phyloP scores from a whole-genome alignment of 176 grass and related monocot genomes.

The Triticum timopheevii region DNA sequence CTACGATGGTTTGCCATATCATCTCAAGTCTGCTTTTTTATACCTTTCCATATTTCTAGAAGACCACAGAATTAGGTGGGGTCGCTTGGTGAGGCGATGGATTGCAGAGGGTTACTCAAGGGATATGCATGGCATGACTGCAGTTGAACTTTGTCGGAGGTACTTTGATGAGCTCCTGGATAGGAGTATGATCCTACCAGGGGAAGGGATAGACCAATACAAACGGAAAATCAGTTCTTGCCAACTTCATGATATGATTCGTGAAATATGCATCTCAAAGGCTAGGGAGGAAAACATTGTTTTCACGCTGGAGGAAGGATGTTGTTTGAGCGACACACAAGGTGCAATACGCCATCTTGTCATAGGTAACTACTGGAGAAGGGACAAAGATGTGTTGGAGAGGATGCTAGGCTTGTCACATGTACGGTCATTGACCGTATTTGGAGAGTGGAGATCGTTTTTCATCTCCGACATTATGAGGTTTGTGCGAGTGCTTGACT shows the following conservation, averaged over 20 bases:
- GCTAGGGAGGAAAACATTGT: slow-evolving; percentile 30
- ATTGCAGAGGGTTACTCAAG: slow-evolving; percentile 32
- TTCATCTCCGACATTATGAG: too few species aligned
- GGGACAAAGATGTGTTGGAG: too few species aligned
- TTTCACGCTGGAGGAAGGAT: neutral
- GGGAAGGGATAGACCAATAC: neutral
- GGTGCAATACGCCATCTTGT: too few species aligned
- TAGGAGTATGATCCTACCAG: slow-evolving; percentile 25
- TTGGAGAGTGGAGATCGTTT: too few species aligned
- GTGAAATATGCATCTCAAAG: slow-evolving; percentile 29
- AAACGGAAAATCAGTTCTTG: neutral
- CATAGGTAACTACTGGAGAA: too few species aligned
- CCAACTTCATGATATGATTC: slow-evolving; percentile 39
- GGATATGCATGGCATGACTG: neutral
- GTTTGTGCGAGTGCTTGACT: too few species aligned
- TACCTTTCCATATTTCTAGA: slow-evolving; percentile 29
- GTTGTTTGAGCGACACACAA: too few species aligned
- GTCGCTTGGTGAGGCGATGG: slow-evolving; percentile 33
- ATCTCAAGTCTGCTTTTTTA: slow-evolving; percentile 39
- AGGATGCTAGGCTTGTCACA: too few species aligned
- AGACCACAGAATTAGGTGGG: neutral
- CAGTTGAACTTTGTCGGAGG: neutral
- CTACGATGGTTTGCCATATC: slow-evolving; percentile 40
- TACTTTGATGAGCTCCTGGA: slow-evolving; percentile 34
- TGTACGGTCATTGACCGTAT: too few species aligned